A percentile compares a stretch with the other conserved stretches of the same genome.
These are phyloP conservation scores for Agrocybe praecox DNA, from an alignment of 768 basidiomycete genomes.

Conservation along the genomic window DNA sequence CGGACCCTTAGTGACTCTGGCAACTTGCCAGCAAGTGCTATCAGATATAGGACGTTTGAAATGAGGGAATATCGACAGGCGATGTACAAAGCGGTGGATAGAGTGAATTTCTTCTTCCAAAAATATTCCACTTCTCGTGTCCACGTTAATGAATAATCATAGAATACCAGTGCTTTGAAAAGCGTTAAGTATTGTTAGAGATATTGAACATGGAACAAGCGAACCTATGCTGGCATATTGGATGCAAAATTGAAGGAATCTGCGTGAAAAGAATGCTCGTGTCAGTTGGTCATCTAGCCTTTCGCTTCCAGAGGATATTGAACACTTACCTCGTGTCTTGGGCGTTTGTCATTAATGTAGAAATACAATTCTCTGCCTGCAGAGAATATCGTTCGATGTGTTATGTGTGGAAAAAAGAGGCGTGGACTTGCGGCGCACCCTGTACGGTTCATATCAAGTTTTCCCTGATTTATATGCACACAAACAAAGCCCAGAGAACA, in stretches of 20 bases:
- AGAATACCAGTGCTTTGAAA: neutral
- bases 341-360: too few species aligned
- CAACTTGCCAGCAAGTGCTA: neutral
- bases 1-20: neutral
- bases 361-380: too few species aligned
- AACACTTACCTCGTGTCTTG: too few species aligned
- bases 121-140: conserved; percentile 4
- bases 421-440: too few species aligned
- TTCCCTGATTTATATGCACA: too few species aligned
- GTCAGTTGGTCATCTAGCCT: too few species aligned
- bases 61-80: conserved; percentile 2
- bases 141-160: conserved; percentile 6
- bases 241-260: neutral
- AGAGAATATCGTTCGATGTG: too few species aligned
- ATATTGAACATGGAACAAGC: neutral
- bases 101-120: neutral
- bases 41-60: neutral
- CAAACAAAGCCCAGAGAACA: too few species aligned
- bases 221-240: neutral
- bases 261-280: neutral
- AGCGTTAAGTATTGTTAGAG: neutral
- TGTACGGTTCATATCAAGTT: too few species aligned
- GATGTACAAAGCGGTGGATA: conserved; percentile 3
- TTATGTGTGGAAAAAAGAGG: too few species aligned
- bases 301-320: too few species aligned